Percentiles rank a stretch among this genome's conserved stretches.
Evolutionary conservation across 1,139 yeast species (phyloP).

Genomic region (Blastobotrys proliferans): DNA sequence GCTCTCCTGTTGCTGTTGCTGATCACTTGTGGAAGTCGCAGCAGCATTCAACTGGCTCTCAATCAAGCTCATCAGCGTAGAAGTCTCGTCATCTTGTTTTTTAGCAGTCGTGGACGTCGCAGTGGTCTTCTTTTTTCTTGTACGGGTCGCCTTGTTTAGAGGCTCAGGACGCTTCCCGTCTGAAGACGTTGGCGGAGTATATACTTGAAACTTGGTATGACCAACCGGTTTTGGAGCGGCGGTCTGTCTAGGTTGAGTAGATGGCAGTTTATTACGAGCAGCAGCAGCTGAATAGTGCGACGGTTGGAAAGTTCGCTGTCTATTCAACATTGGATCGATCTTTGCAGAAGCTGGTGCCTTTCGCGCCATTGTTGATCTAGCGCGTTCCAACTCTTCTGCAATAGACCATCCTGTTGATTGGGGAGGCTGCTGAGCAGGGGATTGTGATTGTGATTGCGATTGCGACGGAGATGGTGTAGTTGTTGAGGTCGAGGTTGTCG

Average conservation of each 20-base stretch:
- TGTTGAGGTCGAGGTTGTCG: neutral
- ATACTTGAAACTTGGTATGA: slow-evolving; percentile 15
- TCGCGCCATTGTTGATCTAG: slow-evolving; percentile 41
- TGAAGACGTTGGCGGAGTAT: slow-evolving; percentile 11
- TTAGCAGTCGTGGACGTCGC: neutral
- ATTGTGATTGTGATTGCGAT: neutral
- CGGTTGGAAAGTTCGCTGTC: slow-evolving; percentile 17
- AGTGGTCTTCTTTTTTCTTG: neutral
- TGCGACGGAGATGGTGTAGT: neutral
- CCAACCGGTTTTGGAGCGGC: neutral
- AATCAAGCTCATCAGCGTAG: slow-evolving; percentile 1
- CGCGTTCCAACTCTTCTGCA: slow-evolving; percentile 61
- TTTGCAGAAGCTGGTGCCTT: slow-evolving; percentile 17
- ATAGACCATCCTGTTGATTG: slow-evolving; percentile 41
- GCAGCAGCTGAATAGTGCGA: slow-evolving; percentile 15
- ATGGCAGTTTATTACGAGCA: slow-evolving; percentile 2
- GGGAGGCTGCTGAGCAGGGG: neutral
- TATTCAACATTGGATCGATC: slow-evolving; percentile 29
- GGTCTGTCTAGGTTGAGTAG: neutral
- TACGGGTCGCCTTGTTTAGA: neutral
- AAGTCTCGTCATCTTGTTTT: slow-evolving; percentile 4
- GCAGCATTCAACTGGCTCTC: neutral
- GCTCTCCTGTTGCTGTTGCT: neutral
- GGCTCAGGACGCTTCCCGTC: slow-evolving; percentile 4
- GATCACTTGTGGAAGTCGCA: neutral